Evolutionary conservation across 345 rosid genomes (phyloP).

Genomic region (Capsella bursapastoris): DNA sequence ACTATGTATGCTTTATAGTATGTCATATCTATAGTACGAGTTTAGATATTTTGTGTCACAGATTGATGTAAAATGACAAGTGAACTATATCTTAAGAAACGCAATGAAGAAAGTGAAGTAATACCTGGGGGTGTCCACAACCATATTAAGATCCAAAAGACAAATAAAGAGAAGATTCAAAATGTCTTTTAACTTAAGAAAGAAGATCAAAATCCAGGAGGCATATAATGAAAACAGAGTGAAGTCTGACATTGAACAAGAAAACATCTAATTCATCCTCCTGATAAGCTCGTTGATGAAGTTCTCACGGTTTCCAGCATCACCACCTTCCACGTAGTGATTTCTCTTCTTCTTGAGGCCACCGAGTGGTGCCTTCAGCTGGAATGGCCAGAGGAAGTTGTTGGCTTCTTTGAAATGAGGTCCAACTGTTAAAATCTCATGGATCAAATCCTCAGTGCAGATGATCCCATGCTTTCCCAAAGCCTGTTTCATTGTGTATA

Average conservation of each 20-base stretch:
- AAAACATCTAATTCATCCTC: conserved; percentile 76
- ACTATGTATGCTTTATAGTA: too few relatives aligned
- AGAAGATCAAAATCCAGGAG: conserved; percentile 35
- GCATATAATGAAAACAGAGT: neutral
- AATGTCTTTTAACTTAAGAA: conserved; percentile 24
- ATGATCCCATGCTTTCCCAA: conserved; percentile 75
- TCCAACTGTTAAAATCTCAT: conserved; percentile 88
- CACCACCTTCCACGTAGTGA: conserved; percentile 97
- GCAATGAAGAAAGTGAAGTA: neutral
- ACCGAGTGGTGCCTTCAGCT: conserved; percentile 88
- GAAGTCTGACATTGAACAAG: neutral
- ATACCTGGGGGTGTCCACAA: too few relatives aligned
- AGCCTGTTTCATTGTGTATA: conserved; percentile 46
- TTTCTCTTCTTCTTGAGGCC: conserved; percentile 92
- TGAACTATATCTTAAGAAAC: neutral
- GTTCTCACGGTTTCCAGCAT: conserved; percentile 79
- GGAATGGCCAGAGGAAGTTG: conserved; percentile 93
- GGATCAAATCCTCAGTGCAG: conserved; percentile 81
- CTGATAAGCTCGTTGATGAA: conserved; percentile 84
- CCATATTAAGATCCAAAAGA: neutral
- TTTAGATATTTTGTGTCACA: too few relatives aligned
- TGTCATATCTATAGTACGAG: too few relatives aligned
- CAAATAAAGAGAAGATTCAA: neutral
- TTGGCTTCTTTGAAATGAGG: conserved; percentile 95
- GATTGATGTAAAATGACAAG: neutral